These are phyloP conservation scores for Pinus taeda DNA, from an alignment of 75 land plant genomes.

Conservation along the genomic window DNA sequence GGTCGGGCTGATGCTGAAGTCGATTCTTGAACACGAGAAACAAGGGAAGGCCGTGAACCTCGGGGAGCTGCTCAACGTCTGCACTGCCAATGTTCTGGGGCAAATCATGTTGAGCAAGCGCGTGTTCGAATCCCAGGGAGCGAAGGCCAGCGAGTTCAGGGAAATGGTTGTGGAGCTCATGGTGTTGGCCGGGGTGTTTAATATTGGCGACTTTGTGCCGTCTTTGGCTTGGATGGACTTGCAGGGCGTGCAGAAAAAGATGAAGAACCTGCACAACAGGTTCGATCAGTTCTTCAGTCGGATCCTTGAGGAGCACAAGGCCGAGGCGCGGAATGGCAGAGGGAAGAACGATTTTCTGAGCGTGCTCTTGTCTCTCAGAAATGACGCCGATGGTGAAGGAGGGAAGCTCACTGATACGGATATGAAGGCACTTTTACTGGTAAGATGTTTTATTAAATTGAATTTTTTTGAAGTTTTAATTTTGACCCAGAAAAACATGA, in stretches of 20 bases:
- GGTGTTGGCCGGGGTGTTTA: constrained; percentile 11
- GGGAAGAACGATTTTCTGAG: constrained; percentile 25
- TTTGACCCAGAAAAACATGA: too few relatives aligned
- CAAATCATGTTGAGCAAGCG: neutral
- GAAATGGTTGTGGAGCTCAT: constrained; percentile 20
- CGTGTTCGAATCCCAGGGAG: constrained; percentile 6
- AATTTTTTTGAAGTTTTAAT: too few relatives aligned
- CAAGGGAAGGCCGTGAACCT: constrained; percentile 11
- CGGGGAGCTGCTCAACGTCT: constrained; percentile 34
- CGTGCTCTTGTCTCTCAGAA: constrained; percentile 11
- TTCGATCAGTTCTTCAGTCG: constrained; percentile 22
- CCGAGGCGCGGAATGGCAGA: neutral
- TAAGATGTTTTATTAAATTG: neutral
- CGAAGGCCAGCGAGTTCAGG: constrained; percentile 18
- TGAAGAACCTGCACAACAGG: constrained; percentile 25
- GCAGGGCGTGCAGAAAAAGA: constrained; percentile 10
- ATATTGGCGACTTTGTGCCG: constrained; percentile 20
- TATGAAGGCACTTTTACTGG: constrained; percentile 28
- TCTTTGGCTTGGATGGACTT: constrained; percentile 13
- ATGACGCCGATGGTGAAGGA: constrained; percentile 14
- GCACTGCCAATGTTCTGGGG: constrained; percentile 18
- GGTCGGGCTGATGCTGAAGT: constrained; percentile 8
- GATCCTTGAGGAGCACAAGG: too few relatives aligned
- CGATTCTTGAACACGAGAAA: constrained; percentile 11
- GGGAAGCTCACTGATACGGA: constrained; percentile 13